Base-by-base conservation (phyloP, 495 filamentous ascomycete species). In the Penicillium daleae region DNA sequence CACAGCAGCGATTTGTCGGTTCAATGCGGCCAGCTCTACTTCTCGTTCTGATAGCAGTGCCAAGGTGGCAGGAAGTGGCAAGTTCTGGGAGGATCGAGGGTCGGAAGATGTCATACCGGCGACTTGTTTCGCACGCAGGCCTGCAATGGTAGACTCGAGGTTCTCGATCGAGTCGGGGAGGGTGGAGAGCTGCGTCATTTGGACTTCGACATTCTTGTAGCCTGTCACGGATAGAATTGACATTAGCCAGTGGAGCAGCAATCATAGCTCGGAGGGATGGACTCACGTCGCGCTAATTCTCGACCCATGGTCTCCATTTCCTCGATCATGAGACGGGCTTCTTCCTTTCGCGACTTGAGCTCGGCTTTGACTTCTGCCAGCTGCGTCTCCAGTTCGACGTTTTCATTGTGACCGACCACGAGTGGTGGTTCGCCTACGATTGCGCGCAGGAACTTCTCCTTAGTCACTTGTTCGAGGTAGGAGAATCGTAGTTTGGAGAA, bases 401-500 rank as follows among this genome's bases (percentile, higher is more conserved):
- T 97, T 63, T 97, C 92, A 66, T 88, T 83, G 46, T 89, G 84
- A 17, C 89, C 89, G 59, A 96, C 89, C 42, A 97, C 87, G 15
- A 92, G 81, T 1, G 93, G 94, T 37, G 92, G 91, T 58, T 97
- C 92, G 65, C 90, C 90, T 19, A 94, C 92, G 78, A 97, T 97
- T 63, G 92, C 91, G 78, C 96, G 95, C 59, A 97, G 85, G 67
- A 89, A 86, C 75, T 97, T 95, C 66, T 98, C 94, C 82, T 97
- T 97, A 73, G 89, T 96, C 72, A 97, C 96, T 88, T 96, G 79
- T 60, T 78, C 74, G 60, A 78, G 70, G 68, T 85, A 98, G 66
- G 91, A 96, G 80, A 98, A 98, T 71, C 93, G 92, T 29, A 99
- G 85, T 77, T 97, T 97, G 44, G 92, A 89, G 76, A 97, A 98